phyloP scores from a whole-genome alignment of 139 green algal species.

The Eudorina sp. region DNA sequence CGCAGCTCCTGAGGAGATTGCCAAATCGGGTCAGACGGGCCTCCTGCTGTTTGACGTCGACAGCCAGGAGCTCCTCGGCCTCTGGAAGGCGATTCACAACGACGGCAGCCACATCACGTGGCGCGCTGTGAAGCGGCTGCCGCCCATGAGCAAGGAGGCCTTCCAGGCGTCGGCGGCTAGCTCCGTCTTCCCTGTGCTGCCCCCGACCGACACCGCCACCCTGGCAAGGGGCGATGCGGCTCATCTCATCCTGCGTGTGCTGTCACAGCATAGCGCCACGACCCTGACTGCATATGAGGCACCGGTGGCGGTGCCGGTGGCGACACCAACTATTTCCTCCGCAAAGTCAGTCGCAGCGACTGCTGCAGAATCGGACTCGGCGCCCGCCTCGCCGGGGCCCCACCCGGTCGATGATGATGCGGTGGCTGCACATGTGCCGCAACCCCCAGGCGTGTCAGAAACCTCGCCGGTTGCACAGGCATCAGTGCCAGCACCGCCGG shows the following conservation, averaged over 20 bases:
- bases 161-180: neutral
- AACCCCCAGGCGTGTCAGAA: too few relatives aligned
- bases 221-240: neutral
- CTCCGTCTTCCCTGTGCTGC: neutral
- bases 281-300: too few relatives aligned
- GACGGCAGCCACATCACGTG: neutral
- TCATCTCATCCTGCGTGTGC: neutral
- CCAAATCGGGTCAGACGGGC: neutral
- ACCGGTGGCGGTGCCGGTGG: too few relatives aligned
- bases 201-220: neutral
- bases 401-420: too few relatives aligned
- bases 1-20: neutral
- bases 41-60: constrained; percentile 23
- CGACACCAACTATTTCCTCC: too few relatives aligned
- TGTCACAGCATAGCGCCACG: neutral
- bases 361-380: too few relatives aligned
- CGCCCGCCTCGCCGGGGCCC: too few relatives aligned
- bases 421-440: too few relatives aligned
- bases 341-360: too few relatives aligned
- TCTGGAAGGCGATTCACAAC: neutral
- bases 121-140: neutral
- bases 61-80: neutral
- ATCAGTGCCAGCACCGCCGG: too few relatives aligned
- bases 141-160: neutral
- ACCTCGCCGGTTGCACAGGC: too few relatives aligned